phyloP scores from a whole-genome alignment of 2,329 filamentous ascomycete genomes.

The Fonsecaea monophora region DNA sequence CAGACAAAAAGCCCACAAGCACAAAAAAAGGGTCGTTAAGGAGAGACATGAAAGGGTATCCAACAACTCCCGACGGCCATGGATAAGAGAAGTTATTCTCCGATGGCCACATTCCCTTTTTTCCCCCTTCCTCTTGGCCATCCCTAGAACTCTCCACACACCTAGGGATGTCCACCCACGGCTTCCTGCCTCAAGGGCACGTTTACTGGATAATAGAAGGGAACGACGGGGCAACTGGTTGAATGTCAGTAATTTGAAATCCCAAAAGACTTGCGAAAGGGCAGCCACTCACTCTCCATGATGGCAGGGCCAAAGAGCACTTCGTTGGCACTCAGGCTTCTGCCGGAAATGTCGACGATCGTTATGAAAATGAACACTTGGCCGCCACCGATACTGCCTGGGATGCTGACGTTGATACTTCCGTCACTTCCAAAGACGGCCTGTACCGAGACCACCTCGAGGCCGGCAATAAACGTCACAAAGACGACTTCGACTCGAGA shows the following conservation, averaged over 20 bases:
- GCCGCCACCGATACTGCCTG: constrained; percentile 30
- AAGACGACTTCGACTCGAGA: constrained; percentile 26
- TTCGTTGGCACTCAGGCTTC: constrained; percentile 31
- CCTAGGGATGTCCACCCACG: neutral
- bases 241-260: neutral
- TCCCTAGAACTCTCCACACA: neutral
- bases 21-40: constrained; percentile 26
- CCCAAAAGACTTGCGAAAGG: neutral
- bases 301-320: constrained; percentile 40
- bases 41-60: constrained; percentile 25
- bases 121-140: neutral
- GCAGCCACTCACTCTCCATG: constrained; percentile 35
- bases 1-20: neutral
- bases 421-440: constrained; percentile 21
- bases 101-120: neutral
- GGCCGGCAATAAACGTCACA: constrained; percentile 38
- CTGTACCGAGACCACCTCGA: constrained; percentile 33
- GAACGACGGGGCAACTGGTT: constrained; percentile 29
- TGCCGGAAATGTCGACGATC: constrained; percentile 32
- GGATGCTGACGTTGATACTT: constrained; percentile 29
- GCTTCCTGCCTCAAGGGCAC: neutral
- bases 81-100: neutral
- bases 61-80: too few species aligned
- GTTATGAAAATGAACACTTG: constrained; percentile 40
- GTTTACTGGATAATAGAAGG: constrained; percentile 18